Evolutionary conservation across 2,329 filamentous ascomycete genomes (phyloP), one percentile per base, ranked within the genome.

Genomic region (Myotisia sp.): DNA sequence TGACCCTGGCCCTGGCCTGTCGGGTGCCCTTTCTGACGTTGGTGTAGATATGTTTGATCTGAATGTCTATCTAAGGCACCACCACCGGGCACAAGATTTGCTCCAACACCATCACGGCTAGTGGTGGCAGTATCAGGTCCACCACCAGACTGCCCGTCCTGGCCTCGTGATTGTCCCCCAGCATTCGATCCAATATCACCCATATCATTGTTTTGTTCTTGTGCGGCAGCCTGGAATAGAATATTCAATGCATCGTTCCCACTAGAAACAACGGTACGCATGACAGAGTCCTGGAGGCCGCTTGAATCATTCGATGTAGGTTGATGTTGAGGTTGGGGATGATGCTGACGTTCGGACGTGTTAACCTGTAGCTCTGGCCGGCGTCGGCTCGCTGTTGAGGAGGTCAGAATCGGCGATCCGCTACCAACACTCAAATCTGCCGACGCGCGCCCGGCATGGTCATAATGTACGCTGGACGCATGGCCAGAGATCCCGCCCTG

Each of bases 211-310:
- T 59, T 44, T 51, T 62, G 47, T 32, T 57, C 55, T 34, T 58
- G 59, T 1, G 52, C 48, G 8, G 63, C 64, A 16, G 66, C 65
- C 36, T 69, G 64, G 36, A 69, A 70, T 1, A 70, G 51, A 12
- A 70, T 53, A 31, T 65, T 67, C 22, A 70, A 44, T 4, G 67
- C 67, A 52, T 70, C 66, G 33, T 67, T 69, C 7, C 64, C 64
- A 37, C 62, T 69, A 0, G 65, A 65, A 3, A 70, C 67, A 6
- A 70, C 63, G 0, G 59, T 65, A 29, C 60, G 50, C 49, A 67
- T 60, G 13, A 66, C 56, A 0, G 58, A 59, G 33, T 56, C 49
- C 9, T 54, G 53, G 8, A 60, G 46, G 51, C 48, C 41, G 56
- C 55, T 21, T 49, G 55, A 26, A 6, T 16, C 21, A n/a, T 18